A percentile compares a stretch with the other conserved stretches of the same genome.
These are phyloP conservation scores for Colletotrichum sp. DNA, from an alignment of 2,329 filamentous ascomycete genomes.

Conservation along the genomic window DNA sequence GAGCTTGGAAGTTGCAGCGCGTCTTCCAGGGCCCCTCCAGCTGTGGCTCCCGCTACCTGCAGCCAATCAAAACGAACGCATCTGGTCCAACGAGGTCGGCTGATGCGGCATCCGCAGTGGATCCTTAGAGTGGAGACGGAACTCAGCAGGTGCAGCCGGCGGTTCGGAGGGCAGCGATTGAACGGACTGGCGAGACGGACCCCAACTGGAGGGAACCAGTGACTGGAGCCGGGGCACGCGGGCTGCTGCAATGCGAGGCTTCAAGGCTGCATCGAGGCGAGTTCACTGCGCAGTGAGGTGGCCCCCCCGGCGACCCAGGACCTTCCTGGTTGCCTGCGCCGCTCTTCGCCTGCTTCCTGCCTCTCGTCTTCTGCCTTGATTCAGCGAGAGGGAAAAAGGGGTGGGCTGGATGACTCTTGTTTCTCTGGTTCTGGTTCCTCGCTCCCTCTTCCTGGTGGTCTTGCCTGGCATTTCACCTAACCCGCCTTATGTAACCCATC, in stretches of 20 bases:
- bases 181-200: not conserved
- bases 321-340: not conserved
- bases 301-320: not conserved
- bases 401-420: not conserved
- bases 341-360: not conserved
- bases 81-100: not conserved
- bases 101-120: constrained; percentile 9
- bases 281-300: not conserved
- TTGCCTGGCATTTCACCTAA: not conserved
- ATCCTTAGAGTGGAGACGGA: not conserved
- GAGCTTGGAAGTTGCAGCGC: not conserved
- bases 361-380: not conserved
- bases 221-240: not conserved
- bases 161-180: not conserved
- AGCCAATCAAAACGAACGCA: not conserved
- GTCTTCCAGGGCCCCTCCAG: not conserved
- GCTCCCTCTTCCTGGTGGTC: not conserved
- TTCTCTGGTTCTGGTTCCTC: not conserved
- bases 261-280: constrained; percentile 18
- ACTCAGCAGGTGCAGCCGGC: not conserved
- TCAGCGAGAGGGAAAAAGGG: not conserved
- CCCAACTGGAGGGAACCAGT: not conserved
- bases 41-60: not conserved
- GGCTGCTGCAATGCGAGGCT: constrained; percentile 1
- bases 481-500: not conserved